Conservation (phyloP, 768 basidiomycete genomes). For the Pisolithus tinctorius region DNA sequence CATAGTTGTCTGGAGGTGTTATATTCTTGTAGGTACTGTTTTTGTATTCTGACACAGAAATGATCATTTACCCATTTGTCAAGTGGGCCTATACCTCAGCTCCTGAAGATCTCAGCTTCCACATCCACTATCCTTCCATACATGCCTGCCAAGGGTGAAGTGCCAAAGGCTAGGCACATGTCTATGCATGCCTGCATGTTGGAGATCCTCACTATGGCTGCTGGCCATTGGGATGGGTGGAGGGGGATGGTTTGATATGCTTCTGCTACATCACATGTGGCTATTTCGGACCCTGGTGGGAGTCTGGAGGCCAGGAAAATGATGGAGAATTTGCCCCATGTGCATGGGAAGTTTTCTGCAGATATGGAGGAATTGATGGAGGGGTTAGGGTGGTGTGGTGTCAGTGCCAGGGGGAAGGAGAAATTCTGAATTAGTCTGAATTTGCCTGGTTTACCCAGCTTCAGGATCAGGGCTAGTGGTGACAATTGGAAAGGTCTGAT, state of each 20-base stretch:
- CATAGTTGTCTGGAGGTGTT: not conserved
- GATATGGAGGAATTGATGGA: not conserved
- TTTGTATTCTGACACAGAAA: slow-evolving; percentile 3
- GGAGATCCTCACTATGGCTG: slow-evolving; percentile 13
- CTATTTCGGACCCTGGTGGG: slow-evolving; percentile 27
- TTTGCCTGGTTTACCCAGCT: too few species aligned
- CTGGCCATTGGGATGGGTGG: slow-evolving; percentile 23
- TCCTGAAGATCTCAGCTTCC: not conserved
- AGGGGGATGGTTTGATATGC: slow-evolving; percentile 29
- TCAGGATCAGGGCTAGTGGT: too few species aligned
- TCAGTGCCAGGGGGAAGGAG: slow-evolving; percentile 3
- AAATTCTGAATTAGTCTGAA: slow-evolving; percentile 8
- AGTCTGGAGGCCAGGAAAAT: slow-evolving; percentile 18
- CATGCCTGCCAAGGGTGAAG: too few species aligned
- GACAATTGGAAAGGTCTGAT: too few species aligned
- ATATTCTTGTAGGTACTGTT: not conserved
- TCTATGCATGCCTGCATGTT: too few species aligned
- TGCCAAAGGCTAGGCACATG: too few species aligned
- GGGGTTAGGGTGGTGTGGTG: not conserved
- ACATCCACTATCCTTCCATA: slow-evolving; percentile 4
- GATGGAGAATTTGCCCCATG: slow-evolving; percentile 37
- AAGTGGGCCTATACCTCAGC: not conserved
- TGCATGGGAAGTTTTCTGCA: slow-evolving; percentile 30
- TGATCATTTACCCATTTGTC: slow-evolving; percentile 1
- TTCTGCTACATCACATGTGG: slow-evolving; percentile 9